Conservation (phyloP, 306 rosid genomes). For the Glycine soja region DNA sequence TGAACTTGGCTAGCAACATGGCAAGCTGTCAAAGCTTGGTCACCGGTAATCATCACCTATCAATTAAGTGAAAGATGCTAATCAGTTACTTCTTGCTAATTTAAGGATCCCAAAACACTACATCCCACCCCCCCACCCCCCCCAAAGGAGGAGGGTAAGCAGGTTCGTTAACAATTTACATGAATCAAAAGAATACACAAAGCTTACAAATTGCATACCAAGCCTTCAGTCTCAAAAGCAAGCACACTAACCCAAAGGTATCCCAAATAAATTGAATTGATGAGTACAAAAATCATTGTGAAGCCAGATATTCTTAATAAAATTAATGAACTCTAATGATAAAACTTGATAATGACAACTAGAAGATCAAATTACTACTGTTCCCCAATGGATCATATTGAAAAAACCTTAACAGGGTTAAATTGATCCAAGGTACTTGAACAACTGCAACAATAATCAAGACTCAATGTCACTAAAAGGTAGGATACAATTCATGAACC, state of each 20-base stretch:
- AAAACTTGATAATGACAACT: not conserved
- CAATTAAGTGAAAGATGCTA: slow-evolving; percentile 33
- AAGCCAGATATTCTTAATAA: not conserved
- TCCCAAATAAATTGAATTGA: not conserved
- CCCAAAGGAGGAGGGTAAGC: not conserved
- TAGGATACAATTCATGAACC: no score
- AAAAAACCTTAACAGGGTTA: no score
- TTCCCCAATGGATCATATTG: not conserved
- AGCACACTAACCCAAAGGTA: slow-evolving; percentile 4
- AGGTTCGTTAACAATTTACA: slow-evolving; percentile 14
- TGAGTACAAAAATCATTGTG: not conserved
- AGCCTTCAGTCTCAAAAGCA: slow-evolving; percentile 3
- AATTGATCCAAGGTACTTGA: no score
- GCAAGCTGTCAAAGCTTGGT: slow-evolving; percentile 99
- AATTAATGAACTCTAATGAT: not conserved
- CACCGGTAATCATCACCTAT: slow-evolving; percentile 99
- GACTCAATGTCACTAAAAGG: no score
- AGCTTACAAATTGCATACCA: not conserved
- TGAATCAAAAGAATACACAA: not conserved
- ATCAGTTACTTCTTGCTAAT: slow-evolving; percentile 31
- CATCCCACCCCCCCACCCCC: slow-evolving; percentile 6
- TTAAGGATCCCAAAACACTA: slow-evolving; percentile 30
- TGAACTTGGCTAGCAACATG: slow-evolving; percentile 98
- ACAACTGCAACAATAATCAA: no score
- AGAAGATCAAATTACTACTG: not conserved